Percentiles rank a stretch among this genome's conserved stretches.
phyloP scores from a whole-genome alignment of 2,329 filamentous ascomycete species.

The Dactylellina drechsleri region DNA sequence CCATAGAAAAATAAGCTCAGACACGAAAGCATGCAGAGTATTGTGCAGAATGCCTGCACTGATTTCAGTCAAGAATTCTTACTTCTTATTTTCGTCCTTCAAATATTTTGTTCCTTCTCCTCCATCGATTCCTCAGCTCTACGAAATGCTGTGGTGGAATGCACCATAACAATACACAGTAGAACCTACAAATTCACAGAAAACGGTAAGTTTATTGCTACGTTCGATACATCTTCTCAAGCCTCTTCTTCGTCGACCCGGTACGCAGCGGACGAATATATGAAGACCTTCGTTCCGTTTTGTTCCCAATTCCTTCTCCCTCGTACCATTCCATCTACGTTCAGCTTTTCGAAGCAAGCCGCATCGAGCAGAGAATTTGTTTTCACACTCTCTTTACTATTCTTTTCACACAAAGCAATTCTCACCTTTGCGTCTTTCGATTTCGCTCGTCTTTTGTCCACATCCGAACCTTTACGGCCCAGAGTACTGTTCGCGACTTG shows the following conservation, averaged over 20 bases:
- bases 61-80: slow-evolving; percentile 47
- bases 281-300: slow-evolving; percentile 54
- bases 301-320: slow-evolving; percentile 52
- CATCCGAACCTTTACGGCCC: slow-evolving; percentile 33
- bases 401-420: slow-evolving; percentile 35
- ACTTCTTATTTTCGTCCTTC: slow-evolving; percentile 53
- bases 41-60: slow-evolving; percentile 53
- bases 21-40: slow-evolving; percentile 55
- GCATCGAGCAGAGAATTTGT: slow-evolving; percentile 55
- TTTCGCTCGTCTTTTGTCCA: slow-evolving; percentile 45
- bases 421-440: slow-evolving; percentile 16
- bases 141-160: slow-evolving; percentile 55
- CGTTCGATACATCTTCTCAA: slow-evolving; percentile 27
- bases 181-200: slow-evolving; percentile 40
- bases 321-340: slow-evolving; percentile 54
- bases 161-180: slow-evolving; percentile 51
- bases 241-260: slow-evolving; percentile 40
- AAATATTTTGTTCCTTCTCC: slow-evolving; percentile 54
- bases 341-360: slow-evolving; percentile 52
- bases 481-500: slow-evolving; percentile 46
- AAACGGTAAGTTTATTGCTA: slow-evolving; percentile 50
- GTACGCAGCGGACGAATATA: slow-evolving; percentile 33
- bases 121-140: slow-evolving; percentile 54
- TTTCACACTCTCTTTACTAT: slow-evolving; percentile 55
- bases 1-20: slow-evolving; percentile 51